These are phyloP conservation scores for Sporobolomyces phaffii DNA, from an alignment of 768 basidiomycete genomes.

Conservation along the genomic window DNA sequence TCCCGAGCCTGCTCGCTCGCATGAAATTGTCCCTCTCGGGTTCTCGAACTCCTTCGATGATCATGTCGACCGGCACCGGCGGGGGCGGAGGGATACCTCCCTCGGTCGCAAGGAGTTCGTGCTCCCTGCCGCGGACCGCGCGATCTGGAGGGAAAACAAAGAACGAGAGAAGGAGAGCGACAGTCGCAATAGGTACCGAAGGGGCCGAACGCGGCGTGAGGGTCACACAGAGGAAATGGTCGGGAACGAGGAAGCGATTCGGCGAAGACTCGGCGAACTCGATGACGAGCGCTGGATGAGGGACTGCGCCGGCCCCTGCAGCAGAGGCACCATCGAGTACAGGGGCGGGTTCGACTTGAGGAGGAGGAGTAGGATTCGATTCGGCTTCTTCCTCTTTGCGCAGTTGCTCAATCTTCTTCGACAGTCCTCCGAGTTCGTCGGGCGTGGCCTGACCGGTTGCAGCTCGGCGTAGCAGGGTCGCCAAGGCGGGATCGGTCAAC, in stretches of 20 bases:
- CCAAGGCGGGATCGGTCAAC: conserved; percentile 14
- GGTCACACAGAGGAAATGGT: conserved; percentile 16
- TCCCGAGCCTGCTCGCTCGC: conserved; percentile 11
- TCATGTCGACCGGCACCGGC: conserved; percentile 27
- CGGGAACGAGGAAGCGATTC: conserved; percentile 21
- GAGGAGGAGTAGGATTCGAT: neutral
- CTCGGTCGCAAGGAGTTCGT: neutral
- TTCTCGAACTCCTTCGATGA: conserved; percentile 15
- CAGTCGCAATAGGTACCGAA: neutral
- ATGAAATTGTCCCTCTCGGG: conserved; percentile 9
- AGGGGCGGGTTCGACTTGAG: neutral
- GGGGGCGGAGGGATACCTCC: neutral
- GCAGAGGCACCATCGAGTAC: neutral
- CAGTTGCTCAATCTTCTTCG: conserved; percentile 17
- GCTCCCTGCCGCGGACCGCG: conserved; percentile 2
- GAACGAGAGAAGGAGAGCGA: conserved; percentile 31
- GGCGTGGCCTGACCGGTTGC: conserved; percentile 17
- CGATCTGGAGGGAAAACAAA: conserved; percentile 28
- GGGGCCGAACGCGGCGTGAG: conserved; percentile 4
- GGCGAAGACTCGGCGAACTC: conserved; percentile 15
- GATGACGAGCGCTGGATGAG: conserved; percentile 14
- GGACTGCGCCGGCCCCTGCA: neutral
- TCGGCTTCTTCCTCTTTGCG: conserved; percentile 2
- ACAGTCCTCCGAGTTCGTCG: conserved; percentile 22
- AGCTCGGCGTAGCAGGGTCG: conserved; percentile 5